Conservation (phyloP, 2,329 filamentous ascomycete species). For the Colletotrichum liaoningense region DNA sequence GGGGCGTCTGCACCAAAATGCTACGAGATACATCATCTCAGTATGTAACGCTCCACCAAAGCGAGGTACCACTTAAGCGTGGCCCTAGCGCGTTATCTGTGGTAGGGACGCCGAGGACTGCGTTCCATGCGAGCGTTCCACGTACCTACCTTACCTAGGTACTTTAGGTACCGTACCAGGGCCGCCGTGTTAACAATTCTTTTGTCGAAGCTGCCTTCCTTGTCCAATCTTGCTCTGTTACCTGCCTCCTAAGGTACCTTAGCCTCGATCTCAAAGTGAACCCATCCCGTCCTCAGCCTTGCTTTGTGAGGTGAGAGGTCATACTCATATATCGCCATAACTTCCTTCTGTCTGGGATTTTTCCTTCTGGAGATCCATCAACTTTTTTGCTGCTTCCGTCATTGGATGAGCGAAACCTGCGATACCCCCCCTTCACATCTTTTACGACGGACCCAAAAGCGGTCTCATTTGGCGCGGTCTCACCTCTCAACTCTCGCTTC, state of each 20-base stretch:
- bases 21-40: slow-evolving; percentile 14
- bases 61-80: slow-evolving; percentile 28
- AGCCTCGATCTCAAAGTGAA: slow-evolving; percentile 23
- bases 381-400: not conserved
- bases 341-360: not conserved
- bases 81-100: slow-evolving; percentile 25
- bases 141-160: not conserved
- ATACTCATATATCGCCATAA: slow-evolving; percentile 13
- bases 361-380: not conserved
- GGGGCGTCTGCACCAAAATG: slow-evolving; percentile 5
- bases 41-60: not conserved
- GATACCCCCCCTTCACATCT: not conserved
- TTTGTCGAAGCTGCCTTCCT: slow-evolving; percentile 8
- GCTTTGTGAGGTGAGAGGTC: slow-evolving; percentile 4
- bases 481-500: slow-evolving; percentile 4
- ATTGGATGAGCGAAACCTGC: not conserved
- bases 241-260: not conserved
- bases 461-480: slow-evolving; percentile 17
- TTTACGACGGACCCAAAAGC: not conserved
- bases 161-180: not conserved
- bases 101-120: slow-evolving; percentile 4
- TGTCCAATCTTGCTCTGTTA: not conserved
- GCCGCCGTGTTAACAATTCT: slow-evolving; percentile 32
- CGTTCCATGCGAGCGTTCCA: not conserved
- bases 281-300: slow-evolving; percentile 17